Evolutionary conservation across 2,329 filamentous ascomycete species (phyloP).

Genomic region (Leptographium lundbergii): DNA sequence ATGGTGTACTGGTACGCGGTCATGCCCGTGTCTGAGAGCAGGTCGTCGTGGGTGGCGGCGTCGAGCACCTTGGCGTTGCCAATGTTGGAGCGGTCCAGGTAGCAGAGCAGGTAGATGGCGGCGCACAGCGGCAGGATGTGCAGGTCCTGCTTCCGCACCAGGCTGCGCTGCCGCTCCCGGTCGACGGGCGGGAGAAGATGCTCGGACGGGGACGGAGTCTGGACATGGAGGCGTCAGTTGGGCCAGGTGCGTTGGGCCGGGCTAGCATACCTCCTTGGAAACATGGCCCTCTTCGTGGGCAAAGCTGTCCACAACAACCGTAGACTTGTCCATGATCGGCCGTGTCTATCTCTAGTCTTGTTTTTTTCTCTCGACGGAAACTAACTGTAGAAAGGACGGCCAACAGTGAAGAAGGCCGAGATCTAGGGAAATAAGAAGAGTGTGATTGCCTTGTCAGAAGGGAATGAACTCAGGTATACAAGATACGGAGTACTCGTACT

Average conservation of each 20-base stretch:
- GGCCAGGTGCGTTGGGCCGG: too few relatives aligned
- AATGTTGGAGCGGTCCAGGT: constrained; percentile 56
- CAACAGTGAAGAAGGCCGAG: too few relatives aligned
- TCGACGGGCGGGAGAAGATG: neutral
- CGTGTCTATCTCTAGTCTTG: too few relatives aligned
- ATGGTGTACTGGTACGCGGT: constrained; percentile 46
- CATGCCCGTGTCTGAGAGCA: constrained; percentile 49
- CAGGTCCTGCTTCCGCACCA: constrained; percentile 47
- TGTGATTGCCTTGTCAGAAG: too few relatives aligned
- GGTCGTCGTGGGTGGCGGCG: constrained; percentile 42
- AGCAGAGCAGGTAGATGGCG: constrained; percentile 53
- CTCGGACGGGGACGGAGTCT: neutral
- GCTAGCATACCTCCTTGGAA: neutral
- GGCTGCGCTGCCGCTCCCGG: constrained; percentile 19
- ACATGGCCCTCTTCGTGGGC: neutral
- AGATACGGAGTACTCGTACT: too few relatives aligned
- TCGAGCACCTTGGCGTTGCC: constrained; percentile 58
- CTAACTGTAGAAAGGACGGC: too few relatives aligned
- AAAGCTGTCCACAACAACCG: neutral
- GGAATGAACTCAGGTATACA: too few relatives aligned
- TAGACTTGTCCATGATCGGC: neutral
- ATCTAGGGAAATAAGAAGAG: too few relatives aligned
- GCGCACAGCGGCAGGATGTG: constrained; percentile 52
- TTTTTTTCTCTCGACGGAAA: too few relatives aligned
- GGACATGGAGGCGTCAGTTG: too few relatives aligned